These are phyloP conservation scores for Sugiyamaella grinbergsii DNA, from an alignment of 1,139 yeast species.

Conservation along the genomic window DNA sequence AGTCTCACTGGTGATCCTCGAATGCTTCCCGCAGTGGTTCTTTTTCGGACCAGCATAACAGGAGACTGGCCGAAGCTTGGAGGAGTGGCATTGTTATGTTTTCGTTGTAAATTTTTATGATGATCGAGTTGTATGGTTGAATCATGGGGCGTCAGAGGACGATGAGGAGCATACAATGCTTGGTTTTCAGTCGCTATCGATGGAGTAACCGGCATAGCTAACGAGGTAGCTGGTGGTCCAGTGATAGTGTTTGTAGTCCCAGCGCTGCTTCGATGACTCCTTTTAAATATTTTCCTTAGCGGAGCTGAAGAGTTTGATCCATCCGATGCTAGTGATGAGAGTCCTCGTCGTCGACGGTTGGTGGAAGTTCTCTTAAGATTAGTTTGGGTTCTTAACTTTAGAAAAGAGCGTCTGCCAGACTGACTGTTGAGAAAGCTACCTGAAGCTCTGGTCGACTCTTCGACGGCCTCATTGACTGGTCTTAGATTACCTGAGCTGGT, in stretches of 20 bases:
- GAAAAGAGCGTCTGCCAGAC: constrained; percentile 13
- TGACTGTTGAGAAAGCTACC: constrained; percentile 17
- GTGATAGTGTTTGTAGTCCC: too few species aligned
- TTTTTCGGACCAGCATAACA: constrained; percentile 32
- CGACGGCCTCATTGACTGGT: constrained; percentile 1
- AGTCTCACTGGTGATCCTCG: constrained; percentile 31
- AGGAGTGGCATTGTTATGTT: not conserved
- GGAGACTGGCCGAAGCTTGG: too few species aligned
- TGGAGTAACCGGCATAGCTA: too few species aligned
- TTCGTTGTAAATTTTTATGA: not conserved
- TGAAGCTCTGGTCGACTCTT: constrained; percentile 9
- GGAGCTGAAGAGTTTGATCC: constrained; percentile 5
- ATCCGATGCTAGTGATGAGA: constrained; percentile 6
- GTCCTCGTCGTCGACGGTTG: constrained; percentile 6
- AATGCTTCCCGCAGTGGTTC: constrained; percentile 28
- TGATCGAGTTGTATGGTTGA: not conserved
- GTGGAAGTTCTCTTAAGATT: constrained; percentile 14
- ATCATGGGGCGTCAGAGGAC: not conserved
- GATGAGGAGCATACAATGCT: not conserved
- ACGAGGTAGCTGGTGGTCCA: too few species aligned
- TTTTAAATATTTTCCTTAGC: not conserved
- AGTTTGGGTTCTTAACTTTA: constrained; percentile 19
- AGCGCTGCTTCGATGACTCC: too few species aligned
- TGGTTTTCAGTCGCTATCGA: not conserved
- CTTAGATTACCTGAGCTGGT: not conserved